phyloP scores from a whole-genome alignment of 768 basidiomycete species.

The Lenzites betulinus region DNA sequence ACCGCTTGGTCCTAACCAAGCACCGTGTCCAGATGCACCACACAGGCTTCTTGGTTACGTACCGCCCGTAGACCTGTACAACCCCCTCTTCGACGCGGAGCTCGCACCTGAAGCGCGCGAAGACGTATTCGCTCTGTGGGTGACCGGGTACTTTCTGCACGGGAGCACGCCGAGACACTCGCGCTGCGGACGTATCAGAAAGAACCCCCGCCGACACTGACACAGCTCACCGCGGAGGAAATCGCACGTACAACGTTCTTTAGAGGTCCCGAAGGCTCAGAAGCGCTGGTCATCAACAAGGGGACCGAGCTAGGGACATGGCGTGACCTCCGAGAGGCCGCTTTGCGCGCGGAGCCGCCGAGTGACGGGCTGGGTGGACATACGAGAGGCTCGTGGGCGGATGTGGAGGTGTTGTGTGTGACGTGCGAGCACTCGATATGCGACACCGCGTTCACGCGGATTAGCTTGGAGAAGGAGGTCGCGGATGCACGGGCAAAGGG shows the following conservation, averaged over 20 bases:
- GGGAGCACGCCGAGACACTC: slow-evolving; percentile 1
- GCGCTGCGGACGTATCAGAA: slow-evolving; percentile 7
- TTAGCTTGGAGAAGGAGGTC: slow-evolving; percentile 2
- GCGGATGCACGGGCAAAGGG: not conserved
- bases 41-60: not conserved
- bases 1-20: not conserved
- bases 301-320: slow-evolving; percentile 12
- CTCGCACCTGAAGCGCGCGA: not conserved
- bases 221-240: slow-evolving; percentile 13
- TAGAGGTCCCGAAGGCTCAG: slow-evolving; percentile 16
- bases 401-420: slow-evolving; percentile 5
- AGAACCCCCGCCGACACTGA: slow-evolving; percentile 17
- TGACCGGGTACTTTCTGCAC: slow-evolving; percentile 13
- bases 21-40: not conserved
- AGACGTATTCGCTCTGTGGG: not conserved
- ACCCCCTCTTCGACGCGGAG: slow-evolving; percentile 9
- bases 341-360: slow-evolving; percentile 2
- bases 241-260: not conserved
- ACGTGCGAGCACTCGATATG: slow-evolving; percentile 9
- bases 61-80: not conserved
- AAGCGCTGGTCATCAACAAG: slow-evolving; percentile 1
- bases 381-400: not conserved
- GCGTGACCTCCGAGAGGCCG: not conserved
- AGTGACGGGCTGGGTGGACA: not conserved
- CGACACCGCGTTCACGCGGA: not conserved